Evolutionary conservation across 106 monocot species (phyloP).

Genomic region (Cymbidium sinense): DNA sequence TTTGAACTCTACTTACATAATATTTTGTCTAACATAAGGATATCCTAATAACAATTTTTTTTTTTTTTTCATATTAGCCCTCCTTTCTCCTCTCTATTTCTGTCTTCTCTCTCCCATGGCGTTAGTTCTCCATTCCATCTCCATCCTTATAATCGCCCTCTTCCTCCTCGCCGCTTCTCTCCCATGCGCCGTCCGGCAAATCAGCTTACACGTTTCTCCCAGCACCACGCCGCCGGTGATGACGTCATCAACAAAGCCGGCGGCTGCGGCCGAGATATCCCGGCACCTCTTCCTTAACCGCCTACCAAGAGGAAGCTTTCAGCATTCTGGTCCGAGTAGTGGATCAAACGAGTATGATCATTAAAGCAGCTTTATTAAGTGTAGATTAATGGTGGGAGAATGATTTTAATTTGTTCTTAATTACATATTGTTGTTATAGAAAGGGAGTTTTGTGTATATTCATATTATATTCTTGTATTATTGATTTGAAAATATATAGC

Average conservation of each 20-base stretch:
- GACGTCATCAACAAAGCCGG: too few species aligned
- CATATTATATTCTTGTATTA: too few species aligned
- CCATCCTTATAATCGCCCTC: neutral
- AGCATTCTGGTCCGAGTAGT: neutral
- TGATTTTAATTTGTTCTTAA: neutral
- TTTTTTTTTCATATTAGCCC: neutral
- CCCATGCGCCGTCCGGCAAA: neutral
- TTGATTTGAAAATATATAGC: too few species aligned
- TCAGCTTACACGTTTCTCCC: neutral
- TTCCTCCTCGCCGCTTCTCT: neutral
- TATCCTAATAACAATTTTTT: too few species aligned
- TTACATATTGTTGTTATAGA: neutral
- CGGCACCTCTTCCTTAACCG: neutral
- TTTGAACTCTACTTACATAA: too few species aligned
- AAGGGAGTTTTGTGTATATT: too few species aligned
- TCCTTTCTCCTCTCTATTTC: neutral
- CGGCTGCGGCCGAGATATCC: neutral
- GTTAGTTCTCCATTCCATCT: neutral
- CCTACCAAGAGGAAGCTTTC: neutral
- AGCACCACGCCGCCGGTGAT: neutral
- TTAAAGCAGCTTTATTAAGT: neutral
- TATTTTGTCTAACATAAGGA: too few species aligned
- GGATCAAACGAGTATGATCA: neutral
- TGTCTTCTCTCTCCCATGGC: neutral
- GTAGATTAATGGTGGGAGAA: neutral